Evolutionary conservation across 768 basidiomycete species (phyloP), one percentile per base, ranked within the genome.

Genomic region (Pleurotus citrinopileatus): DNA sequence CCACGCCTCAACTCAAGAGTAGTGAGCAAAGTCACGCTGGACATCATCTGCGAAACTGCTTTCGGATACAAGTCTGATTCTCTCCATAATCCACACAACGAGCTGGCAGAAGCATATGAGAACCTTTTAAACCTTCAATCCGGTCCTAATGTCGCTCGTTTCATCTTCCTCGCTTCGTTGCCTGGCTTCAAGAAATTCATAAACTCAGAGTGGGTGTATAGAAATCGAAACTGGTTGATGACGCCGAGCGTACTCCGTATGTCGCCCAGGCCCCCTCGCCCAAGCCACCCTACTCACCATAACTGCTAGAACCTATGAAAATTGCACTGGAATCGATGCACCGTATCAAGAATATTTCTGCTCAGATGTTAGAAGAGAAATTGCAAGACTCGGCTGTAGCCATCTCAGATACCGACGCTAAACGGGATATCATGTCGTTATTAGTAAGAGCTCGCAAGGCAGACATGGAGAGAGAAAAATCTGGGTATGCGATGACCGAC

Each of bases 1-100:
- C 2, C 22, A 9, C 29, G 27, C 29, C 53, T n/a, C 7, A 25
- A 26, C 25, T 44, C n/a, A 34, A 34, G 2, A 1, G 1, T 34
- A 79, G 77, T 79, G 72, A 74, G 74, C 58, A 80, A 78, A 65
- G 75, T 73, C 0, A 80, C 79, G 0, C 69, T 82, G 6, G 79
- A 81, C 57, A 77, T 80, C 52, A 80, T 81, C 42, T 79, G 77
- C 63, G 68, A 69, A 5, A 76, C 79, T 8, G 77, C 76, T 0
- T 79, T 81, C 51, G 76, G 75, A 10, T 81, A 81, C 60, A 62
- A 67, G 32, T 57, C 77, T 5, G 73, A 79, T 56, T 73, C 74
- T 2, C 64, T 81, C 10, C 71, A 70, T 58, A 67, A 78, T 54
- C 74, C 78, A 0, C 61, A 74, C 52, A 78, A 78, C 52, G 76